A percentile compares a stretch with the other conserved stretches of the same genome.
These are phyloP conservation scores for Dalbergia cultrata DNA, from an alignment of 306 rosid genomes.

Conservation along the genomic window DNA sequence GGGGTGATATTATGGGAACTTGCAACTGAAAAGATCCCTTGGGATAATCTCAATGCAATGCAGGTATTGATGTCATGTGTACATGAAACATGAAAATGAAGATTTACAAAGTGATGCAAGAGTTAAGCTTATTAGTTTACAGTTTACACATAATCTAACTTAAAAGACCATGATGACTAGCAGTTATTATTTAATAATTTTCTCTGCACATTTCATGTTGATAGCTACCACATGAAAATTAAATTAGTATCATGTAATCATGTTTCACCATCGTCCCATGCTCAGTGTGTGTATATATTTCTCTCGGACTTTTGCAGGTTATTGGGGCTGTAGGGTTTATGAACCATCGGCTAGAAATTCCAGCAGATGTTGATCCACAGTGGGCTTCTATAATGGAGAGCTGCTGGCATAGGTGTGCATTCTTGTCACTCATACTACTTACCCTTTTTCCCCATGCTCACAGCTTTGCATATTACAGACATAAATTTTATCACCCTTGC, in stretches of 20 bases:
- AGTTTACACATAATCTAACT: slow-evolving; percentile 1
- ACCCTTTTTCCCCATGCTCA: slow-evolving; percentile 16
- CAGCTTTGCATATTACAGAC: slow-evolving; percentile 10
- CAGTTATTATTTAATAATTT: not conserved
- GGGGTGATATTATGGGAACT: slow-evolving; percentile 99
- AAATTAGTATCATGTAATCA: not conserved
- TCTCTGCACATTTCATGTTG: no score
- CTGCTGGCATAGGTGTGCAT: slow-evolving; percentile 88
- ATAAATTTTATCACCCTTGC: slow-evolving; percentile 19
- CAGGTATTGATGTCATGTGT: slow-evolving; percentile 74
- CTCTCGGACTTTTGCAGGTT: slow-evolving; percentile 71
- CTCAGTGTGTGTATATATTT: slow-evolving; percentile 40
- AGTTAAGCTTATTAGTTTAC: slow-evolving; percentile 6
- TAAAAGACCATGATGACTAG: not conserved
- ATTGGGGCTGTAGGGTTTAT: slow-evolving; percentile 98
- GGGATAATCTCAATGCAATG: slow-evolving; percentile 95
- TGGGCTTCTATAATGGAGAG: slow-evolving; percentile 90
- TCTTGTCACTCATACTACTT: slow-evolving; percentile 24
- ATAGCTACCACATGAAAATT: no score
- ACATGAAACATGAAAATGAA: not conserved
- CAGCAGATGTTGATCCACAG: slow-evolving; percentile 83
- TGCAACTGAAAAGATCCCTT: slow-evolving; percentile 94
- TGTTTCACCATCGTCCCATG: slow-evolving; percentile 12
- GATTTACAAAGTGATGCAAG: not conserved
- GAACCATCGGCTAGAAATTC: slow-evolving; percentile 95